Evolutionary conservation across 345 rosid genomes (phyloP), one percentile per base, ranked within the genome.

Genomic region (Hibiscus trionum): DNA sequence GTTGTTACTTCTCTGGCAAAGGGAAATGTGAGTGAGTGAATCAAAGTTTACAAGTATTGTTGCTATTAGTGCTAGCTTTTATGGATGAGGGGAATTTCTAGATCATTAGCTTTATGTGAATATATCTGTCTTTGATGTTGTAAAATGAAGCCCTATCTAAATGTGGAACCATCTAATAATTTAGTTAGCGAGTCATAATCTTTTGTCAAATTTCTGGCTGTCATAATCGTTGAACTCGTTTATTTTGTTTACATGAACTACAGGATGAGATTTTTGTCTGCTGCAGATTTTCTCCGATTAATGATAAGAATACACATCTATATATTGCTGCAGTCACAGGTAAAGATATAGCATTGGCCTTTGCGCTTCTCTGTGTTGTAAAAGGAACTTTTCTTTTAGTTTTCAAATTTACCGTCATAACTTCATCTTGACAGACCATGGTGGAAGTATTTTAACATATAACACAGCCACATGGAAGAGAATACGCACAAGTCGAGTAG

Each of bases 251-350:
- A 62, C 77, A 24, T 72, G 64, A 24, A 70, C 66, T 64, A 62
- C 85, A 92, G 99, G 99, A 82, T 73, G 99, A 96, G 87, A 31
- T 79, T 60, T 90, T 93, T 84, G 86, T 86, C 75, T 86, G 72
- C 65, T 91, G 99, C 80, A 87, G 92, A 82, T 96, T 93, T 83
- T 83, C 88, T 33, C 84, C 81, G 69, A 76, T 69, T 74, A 76
- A 59, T 58, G 88, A 83, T 73, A 80, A 80, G 73, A 75, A 74
- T 49, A 83, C 73, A 72, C 76, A 89, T 81, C 87, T 96, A 52
- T 88, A 82, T 73, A 73, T 86, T 67, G 93, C 88, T 80, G 93
- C 97, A 37, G 84, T 83, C 72, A 93, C 91, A 75, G 97, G 98
- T 92, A 61, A 81, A 44, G 71, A 10, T 27, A 52, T 71, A 55